Conservation (phyloP, 441 rosid species). For the Breynia disticha region DNA sequence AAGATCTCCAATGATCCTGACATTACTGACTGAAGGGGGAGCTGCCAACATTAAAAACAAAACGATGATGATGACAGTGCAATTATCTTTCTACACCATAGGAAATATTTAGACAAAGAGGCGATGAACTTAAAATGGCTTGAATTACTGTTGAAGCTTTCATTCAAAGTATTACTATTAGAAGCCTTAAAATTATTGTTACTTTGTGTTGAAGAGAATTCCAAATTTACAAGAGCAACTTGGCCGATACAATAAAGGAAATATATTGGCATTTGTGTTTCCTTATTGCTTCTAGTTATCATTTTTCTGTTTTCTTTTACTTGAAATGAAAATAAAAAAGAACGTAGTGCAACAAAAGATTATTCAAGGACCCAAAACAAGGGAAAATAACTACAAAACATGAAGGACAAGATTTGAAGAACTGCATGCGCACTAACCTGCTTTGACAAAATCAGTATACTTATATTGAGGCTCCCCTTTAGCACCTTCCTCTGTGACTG, state of each 20-base stretch:
- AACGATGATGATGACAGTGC: too few relatives aligned
- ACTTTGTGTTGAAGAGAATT: too few relatives aligned
- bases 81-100: too few relatives aligned
- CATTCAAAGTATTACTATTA: too few relatives aligned
- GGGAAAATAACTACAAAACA: conserved; percentile 3
- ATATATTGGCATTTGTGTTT: background rate
- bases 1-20: conserved; percentile 68
- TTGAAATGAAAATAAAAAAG: background rate
- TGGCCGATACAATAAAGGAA: background rate
- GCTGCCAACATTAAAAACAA: conserved; percentile 46
- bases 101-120: too few relatives aligned
- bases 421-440: conserved; percentile 41
- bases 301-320: background rate
- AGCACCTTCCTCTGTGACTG: conserved; percentile 90
- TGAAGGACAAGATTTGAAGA: conserved; percentile 7
- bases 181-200: too few relatives aligned
- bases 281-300: background rate
- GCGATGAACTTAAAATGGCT: too few relatives aligned
- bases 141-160: too few relatives aligned
- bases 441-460: conserved; percentile 92
- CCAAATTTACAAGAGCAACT: too few relatives aligned
- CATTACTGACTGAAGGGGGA: conserved; percentile 81
- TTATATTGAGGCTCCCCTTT: conserved; percentile 98
- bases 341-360: conserved; percentile 1
- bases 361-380: background rate